Evolutionary conservation across 352 stramenopile genomes (phyloP).

Genomic region (Pythium dissotocum): DNA sequence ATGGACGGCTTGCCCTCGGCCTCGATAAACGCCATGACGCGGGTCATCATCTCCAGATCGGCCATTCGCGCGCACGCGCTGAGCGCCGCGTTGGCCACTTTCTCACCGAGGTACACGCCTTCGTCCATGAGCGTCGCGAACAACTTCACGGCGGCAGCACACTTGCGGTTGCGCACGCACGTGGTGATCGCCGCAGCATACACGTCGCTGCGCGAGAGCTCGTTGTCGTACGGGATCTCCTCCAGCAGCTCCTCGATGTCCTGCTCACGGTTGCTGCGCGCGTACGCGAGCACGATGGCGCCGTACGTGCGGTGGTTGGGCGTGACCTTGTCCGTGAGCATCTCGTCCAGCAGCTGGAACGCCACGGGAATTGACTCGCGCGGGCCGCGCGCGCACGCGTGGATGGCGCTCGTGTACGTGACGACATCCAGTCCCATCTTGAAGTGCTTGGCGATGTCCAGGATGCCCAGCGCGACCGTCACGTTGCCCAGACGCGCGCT

Average conservation of each 20-base stretch:
- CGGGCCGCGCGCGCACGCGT: conserved; percentile 66
- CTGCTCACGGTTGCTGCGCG: conserved; percentile 64
- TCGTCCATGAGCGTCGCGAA: conserved; percentile 70
- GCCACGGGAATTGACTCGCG: conserved; percentile 50
- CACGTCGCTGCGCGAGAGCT: conserved; percentile 58
- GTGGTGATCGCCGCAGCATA: conserved; percentile 78
- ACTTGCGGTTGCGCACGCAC: conserved; percentile 72
- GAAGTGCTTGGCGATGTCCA: conserved; percentile 74
- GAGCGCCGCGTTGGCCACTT: conserved; percentile 70
- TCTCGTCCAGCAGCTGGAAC: conserved; percentile 76
- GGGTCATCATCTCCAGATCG: conserved; percentile 55
- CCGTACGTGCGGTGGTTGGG: conserved; percentile 81
- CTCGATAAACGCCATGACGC: conserved; percentile 69
- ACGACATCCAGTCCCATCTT: conserved; percentile 62
- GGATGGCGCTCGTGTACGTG: conserved; percentile 81
- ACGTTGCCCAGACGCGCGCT: conserved; percentile 68
- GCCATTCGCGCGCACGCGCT: conserved; percentile 66
- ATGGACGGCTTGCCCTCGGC: conserved; percentile 52
- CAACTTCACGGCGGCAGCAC: conserved; percentile 52
- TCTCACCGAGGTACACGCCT: conserved; percentile 66
- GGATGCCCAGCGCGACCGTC: conserved; percentile 60
- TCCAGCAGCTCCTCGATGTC: conserved; percentile 66
- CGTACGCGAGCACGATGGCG: conserved; percentile 66
- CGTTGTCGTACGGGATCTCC: conserved; percentile 56
- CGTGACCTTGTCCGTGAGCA: conserved; percentile 54